Evolutionary conservation across 257 asterid species (phyloP).

Genomic region (Mitragyna speciosa): DNA sequence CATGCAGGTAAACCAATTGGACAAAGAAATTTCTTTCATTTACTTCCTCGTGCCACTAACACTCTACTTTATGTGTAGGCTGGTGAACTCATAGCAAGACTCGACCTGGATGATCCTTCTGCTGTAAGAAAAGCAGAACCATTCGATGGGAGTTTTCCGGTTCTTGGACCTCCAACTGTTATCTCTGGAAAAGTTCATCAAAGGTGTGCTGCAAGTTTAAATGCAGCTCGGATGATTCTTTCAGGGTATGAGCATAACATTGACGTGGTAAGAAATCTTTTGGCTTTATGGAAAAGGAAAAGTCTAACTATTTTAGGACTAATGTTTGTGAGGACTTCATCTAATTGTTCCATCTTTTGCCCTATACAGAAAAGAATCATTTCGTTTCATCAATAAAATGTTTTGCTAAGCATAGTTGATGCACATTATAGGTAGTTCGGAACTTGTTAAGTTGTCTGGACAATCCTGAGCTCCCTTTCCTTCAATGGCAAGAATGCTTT

Average conservation of each 20-base stretch:
- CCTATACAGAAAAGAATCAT: not conserved
- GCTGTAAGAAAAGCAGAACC: constrained; percentile 99
- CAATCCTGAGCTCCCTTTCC: constrained; percentile 98
- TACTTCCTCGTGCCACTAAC: constrained; percentile 7
- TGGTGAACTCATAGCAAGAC: constrained; percentile 94
- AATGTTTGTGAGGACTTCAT: not conserved
- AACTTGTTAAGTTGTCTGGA: constrained; percentile 93
- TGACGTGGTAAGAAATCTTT: constrained; percentile 63
- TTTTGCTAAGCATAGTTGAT: constrained; percentile 20
- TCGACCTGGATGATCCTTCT: constrained; percentile 95
- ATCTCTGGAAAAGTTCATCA: constrained; percentile 96
- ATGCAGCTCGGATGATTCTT: constrained; percentile 95
- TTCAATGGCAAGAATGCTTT: constrained; percentile 99
- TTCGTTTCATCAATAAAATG: not conserved
- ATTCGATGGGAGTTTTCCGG: constrained; percentile 82
- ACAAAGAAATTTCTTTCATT: constrained; percentile 2
- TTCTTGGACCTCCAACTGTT: constrained; percentile 96
- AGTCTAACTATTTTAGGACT: not conserved
- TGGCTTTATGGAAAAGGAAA: not conserved
- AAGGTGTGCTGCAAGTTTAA: constrained; percentile 92
- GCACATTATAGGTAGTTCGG: constrained; percentile 72
- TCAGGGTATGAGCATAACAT: constrained; percentile 98
- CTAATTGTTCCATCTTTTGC: not conserved
- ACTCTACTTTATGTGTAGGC: constrained; percentile 51
- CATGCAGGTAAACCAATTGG: constrained; percentile 77